A percentile compares a stretch with the other conserved stretches of the same genome.
Conservation (phyloP, 192 early-diverging fungal genomes). For the Linnemannia schmuckeri region DNA sequence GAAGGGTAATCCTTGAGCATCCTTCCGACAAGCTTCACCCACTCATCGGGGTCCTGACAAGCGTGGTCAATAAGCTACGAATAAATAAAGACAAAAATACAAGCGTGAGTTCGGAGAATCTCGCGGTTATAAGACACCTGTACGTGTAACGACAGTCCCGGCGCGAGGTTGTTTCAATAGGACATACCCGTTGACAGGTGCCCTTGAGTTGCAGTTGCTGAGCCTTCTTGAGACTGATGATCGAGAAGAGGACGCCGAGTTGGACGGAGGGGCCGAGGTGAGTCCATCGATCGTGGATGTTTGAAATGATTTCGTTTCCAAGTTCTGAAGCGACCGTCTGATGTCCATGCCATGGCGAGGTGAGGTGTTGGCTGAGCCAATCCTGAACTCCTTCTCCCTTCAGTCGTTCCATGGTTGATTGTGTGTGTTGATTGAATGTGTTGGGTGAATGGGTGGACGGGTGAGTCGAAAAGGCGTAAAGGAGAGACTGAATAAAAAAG, state of each 20-base stretch:
- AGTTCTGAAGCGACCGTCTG: slow-evolving; percentile 46
- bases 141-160: background rate
- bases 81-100: background rate
- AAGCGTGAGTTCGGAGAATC: background rate
- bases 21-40: slow-evolving; percentile 40
- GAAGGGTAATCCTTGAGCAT: slow-evolving; percentile 50
- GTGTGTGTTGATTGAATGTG: background rate
- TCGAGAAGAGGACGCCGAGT: slow-evolving; percentile 46
- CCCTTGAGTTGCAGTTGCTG: slow-evolving; percentile 44
- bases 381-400: slow-evolving; percentile 49
- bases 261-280: slow-evolving; percentile 39
- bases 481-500: background rate
- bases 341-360: slow-evolving; percentile 52
- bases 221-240: slow-evolving; percentile 53
- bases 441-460: background rate
- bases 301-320: slow-evolving; percentile 42
- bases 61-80: slow-evolving; percentile 40
- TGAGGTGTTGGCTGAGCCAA: slow-evolving; percentile 46
- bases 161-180: background rate
- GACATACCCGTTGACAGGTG: slow-evolving; percentile 31
- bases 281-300: slow-evolving; percentile 46
- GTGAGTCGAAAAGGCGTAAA: background rate
- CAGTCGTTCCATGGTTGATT: slow-evolving; percentile 42
- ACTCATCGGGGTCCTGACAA: slow-evolving; percentile 45
- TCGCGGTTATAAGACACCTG: background rate